These are phyloP conservation scores for Diaporthe sp. DNA, from an alignment of 2,329 filamentous ascomycete species.

Conservation along the genomic window DNA sequence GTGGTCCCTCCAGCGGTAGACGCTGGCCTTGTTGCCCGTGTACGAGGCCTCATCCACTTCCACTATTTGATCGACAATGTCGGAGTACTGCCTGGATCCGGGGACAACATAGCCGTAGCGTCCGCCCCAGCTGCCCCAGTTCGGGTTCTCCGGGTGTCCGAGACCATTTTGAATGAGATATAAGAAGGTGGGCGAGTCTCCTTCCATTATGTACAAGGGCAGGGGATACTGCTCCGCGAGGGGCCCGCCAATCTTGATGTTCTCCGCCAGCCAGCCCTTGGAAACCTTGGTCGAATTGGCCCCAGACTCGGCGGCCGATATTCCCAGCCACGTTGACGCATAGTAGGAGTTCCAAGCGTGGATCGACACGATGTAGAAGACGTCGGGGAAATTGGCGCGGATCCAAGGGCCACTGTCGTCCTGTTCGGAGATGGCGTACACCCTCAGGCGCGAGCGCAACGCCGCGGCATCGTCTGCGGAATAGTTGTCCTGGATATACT, in stretches of 20 bases:
- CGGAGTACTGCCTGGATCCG: background rate
- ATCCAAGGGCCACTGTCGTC: slow-evolving; percentile 69
- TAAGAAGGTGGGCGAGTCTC: background rate
- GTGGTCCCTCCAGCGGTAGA: slow-evolving; percentile 47
- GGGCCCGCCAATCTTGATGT: background rate
- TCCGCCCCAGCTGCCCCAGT: background rate
- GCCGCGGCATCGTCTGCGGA: slow-evolving; percentile 44
- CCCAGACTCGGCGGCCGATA: slow-evolving; percentile 40
- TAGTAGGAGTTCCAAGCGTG: slow-evolving; percentile 68
- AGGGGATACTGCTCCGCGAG: slow-evolving; percentile 36
- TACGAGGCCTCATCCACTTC: background rate
- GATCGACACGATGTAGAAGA: slow-evolving; percentile 66
- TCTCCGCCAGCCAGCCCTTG: background rate
- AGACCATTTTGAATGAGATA: background rate
- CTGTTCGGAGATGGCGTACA: slow-evolving; percentile 69
- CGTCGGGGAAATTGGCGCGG: slow-evolving; percentile 60
- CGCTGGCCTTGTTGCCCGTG: slow-evolving; percentile 37
- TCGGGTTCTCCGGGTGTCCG: background rate
- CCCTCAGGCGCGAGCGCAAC: slow-evolving; percentile 54
- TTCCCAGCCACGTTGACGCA: slow-evolving; percentile 65
- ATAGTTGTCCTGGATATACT: slow-evolving; percentile 44
- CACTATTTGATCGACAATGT: background rate
- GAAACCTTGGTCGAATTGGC: background rate
- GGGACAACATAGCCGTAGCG: background rate
- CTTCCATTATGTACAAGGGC: background rate